Base-by-base conservation (phyloP, 2,329 filamentous ascomycete genomes). In the Neofusicoccum cordaticola region DNA sequence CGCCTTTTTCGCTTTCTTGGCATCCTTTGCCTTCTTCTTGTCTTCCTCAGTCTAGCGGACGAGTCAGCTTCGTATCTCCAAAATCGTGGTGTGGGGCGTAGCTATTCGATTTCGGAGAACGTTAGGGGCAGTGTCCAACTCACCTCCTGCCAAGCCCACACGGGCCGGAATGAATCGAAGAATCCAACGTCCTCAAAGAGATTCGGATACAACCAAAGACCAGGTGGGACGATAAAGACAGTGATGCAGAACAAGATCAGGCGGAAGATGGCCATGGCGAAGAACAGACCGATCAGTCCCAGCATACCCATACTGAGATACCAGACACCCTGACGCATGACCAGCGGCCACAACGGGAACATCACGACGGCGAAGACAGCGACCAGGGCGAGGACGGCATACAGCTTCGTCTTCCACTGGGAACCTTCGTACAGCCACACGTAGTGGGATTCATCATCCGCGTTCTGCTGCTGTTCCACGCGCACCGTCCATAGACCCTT, bases 71-170 rank as follows among this genome's bases (percentile, higher is more conserved):
- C 34, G 12, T 27, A 53, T 44, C 37, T 19, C 47, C n/a, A 17
- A 12, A 27, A 22, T 44, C 35, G 13, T 19, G 22, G 13, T 50
- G 37, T 4, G 1, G 17, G 6, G 12, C 3, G 7, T 19, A 51
- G 7, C 15, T 19, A 37, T 45, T 9, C 17, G 8, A 45, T 7
- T 1, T 51, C 15, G 9, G 11, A 34, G 15, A 27, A 31, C 19
- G 37, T 27, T 34, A 52, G 37, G 27, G 27, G 31, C 17, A 22
- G 12, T 48, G 37, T 15, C 6, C 15, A 27, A 78, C 86, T 78
- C 75, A 96, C 92, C 86, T 97, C 93, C 78, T 99, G 95, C 95
- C 95, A 99, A 66, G 92, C 95, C 94, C 95, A 99, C 5, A 97
- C 80, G 19, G 95, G 95, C 74, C 90, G 90, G 85, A 99, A 99